Evolutionary conservation across 768 basidiomycete genomes (phyloP), one percentile per base, ranked within the genome.

Genomic region (Leccinum variicolor): DNA sequence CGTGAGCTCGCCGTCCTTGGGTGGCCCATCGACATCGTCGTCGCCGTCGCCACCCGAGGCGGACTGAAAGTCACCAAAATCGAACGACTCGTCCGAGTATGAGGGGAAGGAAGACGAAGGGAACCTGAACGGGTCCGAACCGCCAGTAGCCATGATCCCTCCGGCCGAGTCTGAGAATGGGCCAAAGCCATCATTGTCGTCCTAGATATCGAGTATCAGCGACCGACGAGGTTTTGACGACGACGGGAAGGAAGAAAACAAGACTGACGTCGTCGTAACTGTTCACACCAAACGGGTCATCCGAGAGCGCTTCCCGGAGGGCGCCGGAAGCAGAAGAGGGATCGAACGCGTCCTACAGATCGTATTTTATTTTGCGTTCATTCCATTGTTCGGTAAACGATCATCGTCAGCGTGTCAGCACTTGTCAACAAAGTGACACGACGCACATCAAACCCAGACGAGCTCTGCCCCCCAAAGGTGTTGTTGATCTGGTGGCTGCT

Each of bases 31-130:
- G 9, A 39, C 39, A 39, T 39, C 39, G n/a, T 39, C 39, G 17
- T 39, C 39, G 1, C 39, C 39, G 3, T 56, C 53, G 4, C 54
- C 60, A 14, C 72, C 64, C 1, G 62, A 57, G 21, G 64, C 66
- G 2, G 76, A 77, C 63, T 89, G 89, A 65, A 92, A 92, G 61
- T 92, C 90, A 15, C 89, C 89, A 65, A 92, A 91, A 54, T 87
- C 84, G 62, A 90, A 92, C 9, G 87, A 81, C 4, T 81, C 77
- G 49, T 90, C 89, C 0, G 85, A 81, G 57, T 84, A 81, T 3
- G 81, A 79, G 4, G 78, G 74, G 61, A 83, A 83, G 0, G 64
- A 68, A 2, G 79, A 64, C 2, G 76, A 68, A 3, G 76, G 58
- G 54, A 78, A 76, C 6, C 68, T 82, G 71, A 90, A 89, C 1